Base-by-base conservation (phyloP, 2,329 filamentous ascomycete genomes). In the Ambrosiella beaveri region DNA sequence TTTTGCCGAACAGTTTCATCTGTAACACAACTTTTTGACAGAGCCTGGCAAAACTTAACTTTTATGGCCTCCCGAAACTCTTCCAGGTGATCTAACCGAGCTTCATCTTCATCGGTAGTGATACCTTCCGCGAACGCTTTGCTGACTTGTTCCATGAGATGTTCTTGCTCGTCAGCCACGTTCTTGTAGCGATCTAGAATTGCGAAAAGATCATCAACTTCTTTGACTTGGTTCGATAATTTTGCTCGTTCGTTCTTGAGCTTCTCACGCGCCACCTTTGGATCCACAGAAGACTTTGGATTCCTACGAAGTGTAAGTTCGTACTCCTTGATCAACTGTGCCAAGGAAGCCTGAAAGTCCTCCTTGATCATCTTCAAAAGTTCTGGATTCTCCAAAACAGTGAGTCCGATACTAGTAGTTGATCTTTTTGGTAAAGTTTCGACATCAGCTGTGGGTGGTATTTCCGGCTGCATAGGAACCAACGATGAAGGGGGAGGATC, bases 71-170 rank as follows among this genome's bases (percentile, higher is more conserved):
- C 58, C 17, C 80, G 67, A 27, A 71, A 65, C 54, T 70, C 70
- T 9, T 71, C 71, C 41, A 81, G 64, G 40, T 74, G 69, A 59
- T 79, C 76, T 7, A 80, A 66, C 45, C 69, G 71, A 39, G 66
- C 64, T 63, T 81, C 77, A 19, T 78, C 75, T 8, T 75, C 73
- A 1, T 75, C 72, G 1, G 74, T 80, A 53, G 80, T 73, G 12
- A 74, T 64, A 27, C 73, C 73, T 8, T 76, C 71, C 12, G 71
- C 71, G 61, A 79, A 81, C 0, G 74, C 74, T 59, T 75, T 68
- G 2, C 71, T 70, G 54, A 81, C 73, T 55, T 71, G 68, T 52
- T 72, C 66, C 0, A 75, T 69, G 19, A 81, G 65, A 5, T 68
- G 64, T 59, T 80, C 73, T 50, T 71, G 71, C 61, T 74, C 71